Conservation (phyloP, 768 basidiomycete genomes). For the Lentinula boryana region DNA sequence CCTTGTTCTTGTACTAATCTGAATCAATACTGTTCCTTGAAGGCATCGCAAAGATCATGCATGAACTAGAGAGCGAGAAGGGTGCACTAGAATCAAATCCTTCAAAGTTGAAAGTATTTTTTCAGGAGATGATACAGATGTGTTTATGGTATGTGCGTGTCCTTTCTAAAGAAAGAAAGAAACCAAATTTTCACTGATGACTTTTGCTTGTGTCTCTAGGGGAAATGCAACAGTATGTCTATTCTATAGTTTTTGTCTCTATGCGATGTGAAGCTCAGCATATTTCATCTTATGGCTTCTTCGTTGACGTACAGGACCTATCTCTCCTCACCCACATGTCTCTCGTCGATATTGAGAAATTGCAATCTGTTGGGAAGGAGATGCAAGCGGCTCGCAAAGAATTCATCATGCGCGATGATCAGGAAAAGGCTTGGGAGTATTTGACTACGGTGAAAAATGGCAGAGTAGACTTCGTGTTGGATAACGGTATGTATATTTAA, state of each 20-base stretch:
- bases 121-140: slow-evolving; percentile 86
- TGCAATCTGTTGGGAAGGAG: slow-evolving; percentile 81
- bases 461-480: slow-evolving; percentile 81
- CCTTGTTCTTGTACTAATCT: not conserved
- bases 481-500: slow-evolving; percentile 58
- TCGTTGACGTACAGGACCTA: slow-evolving; percentile 57
- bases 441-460: slow-evolving; percentile 48
- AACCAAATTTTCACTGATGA: not conserved
- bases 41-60: slow-evolving; percentile 75
- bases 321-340: slow-evolving; percentile 86
- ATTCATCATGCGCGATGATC: slow-evolving; percentile 83
- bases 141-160: slow-evolving; percentile 62
- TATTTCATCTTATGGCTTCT: not conserved
- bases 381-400: slow-evolving; percentile 70
- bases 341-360: slow-evolving; percentile 70
- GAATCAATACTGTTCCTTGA: not conserved
- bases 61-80: slow-evolving; percentile 53
- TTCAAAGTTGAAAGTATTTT: slow-evolving; percentile 55
- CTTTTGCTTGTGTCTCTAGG: slow-evolving; percentile 35
- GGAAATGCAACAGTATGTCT: slow-evolving; percentile 83
- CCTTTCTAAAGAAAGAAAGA: not conserved
- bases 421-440: slow-evolving; percentile 68
- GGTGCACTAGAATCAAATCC: slow-evolving; percentile 37
- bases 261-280: not conserved
- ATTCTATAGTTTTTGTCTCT: not conserved